Evolutionary conservation across 768 basidiomycete genomes (phyloP).

Genomic region (Rhodotorula kratochvilovae): DNA sequence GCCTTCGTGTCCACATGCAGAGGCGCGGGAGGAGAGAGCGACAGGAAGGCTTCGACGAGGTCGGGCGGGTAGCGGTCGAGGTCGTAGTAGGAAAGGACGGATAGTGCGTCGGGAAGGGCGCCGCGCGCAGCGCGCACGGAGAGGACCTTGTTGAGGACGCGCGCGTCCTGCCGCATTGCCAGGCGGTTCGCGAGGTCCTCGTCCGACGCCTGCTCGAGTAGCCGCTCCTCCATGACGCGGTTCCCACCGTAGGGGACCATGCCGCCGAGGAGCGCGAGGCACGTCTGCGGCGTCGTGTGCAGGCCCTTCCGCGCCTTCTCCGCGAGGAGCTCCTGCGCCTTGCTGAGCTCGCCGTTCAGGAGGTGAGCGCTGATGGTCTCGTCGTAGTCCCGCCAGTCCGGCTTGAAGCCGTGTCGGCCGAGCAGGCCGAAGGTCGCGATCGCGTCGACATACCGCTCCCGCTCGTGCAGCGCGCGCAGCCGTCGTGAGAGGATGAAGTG

Average conservation of each 20-base stretch:
- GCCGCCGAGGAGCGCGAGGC: constrained; percentile 26
- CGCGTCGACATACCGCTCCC: constrained; percentile 5
- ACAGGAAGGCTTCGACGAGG: not conserved
- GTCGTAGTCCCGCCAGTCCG: constrained; percentile 13
- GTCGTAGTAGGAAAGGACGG: constrained; percentile 21
- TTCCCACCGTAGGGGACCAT: constrained; percentile 31
- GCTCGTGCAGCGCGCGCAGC: constrained; percentile 21
- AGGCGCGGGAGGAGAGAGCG: not conserved
- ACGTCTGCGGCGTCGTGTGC: constrained; percentile 24
- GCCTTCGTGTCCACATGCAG: not conserved
- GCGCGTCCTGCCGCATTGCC: constrained; percentile 23
- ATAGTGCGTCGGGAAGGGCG: constrained; percentile 8
- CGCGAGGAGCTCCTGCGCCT: constrained; percentile 15
- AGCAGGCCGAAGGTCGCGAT: constrained; percentile 11
- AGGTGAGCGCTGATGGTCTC: constrained; percentile 21
- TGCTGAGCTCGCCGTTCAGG: constrained; percentile 4
- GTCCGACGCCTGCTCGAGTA: constrained; percentile 8
- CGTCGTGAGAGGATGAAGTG: constrained; percentile 1
- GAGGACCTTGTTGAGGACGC: constrained; percentile 30
- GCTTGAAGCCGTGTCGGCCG: not conserved
- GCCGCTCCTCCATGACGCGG: constrained; percentile 27
- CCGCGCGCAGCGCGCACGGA: constrained; percentile 13
- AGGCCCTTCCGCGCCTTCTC: constrained; percentile 16
- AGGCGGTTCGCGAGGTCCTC: not conserved
- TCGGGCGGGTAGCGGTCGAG: not conserved